Percentiles rank a stretch among this genome's conserved stretches.
phyloP scores from a whole-genome alignment of 306 rosid genomes.

The Pyrus pyrifolia region DNA sequence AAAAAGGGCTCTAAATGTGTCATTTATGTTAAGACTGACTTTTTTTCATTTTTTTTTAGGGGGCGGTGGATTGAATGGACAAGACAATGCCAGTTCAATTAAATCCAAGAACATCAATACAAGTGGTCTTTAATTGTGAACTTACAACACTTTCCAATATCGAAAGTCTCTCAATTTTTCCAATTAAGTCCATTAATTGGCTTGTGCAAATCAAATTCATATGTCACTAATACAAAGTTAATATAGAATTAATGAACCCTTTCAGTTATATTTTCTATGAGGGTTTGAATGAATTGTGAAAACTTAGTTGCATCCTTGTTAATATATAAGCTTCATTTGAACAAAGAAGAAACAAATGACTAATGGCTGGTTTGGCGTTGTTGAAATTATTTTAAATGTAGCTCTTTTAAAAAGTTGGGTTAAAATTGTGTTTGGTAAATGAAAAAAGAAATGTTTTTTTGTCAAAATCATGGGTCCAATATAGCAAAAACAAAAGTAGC shows the following conservation, averaged over 20 bases:
- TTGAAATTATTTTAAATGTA: no score
- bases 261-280: background rate
- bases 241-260: background rate
- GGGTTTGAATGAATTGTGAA: background rate
- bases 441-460: no score
- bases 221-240: background rate
- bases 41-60: background rate
- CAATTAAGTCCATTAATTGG: background rate
- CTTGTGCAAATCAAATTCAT: background rate
- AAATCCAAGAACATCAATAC: background rate
- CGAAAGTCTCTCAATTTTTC: background rate
- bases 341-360: no score
- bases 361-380: no score
- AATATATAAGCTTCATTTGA: no score
- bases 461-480: no score
- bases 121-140: background rate
- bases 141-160: background rate
- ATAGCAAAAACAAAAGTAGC: no score
- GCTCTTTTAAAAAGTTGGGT: no score
- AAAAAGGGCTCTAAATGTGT: background rate
- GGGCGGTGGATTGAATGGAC: background rate
- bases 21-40: background rate
- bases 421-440: no score
- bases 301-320: no score
- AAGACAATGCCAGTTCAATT: background rate